These are phyloP conservation scores for Myriosclerotinia scirpicola DNA, from an alignment of 2,329 filamentous ascomycete genomes.

Conservation along the genomic window DNA sequence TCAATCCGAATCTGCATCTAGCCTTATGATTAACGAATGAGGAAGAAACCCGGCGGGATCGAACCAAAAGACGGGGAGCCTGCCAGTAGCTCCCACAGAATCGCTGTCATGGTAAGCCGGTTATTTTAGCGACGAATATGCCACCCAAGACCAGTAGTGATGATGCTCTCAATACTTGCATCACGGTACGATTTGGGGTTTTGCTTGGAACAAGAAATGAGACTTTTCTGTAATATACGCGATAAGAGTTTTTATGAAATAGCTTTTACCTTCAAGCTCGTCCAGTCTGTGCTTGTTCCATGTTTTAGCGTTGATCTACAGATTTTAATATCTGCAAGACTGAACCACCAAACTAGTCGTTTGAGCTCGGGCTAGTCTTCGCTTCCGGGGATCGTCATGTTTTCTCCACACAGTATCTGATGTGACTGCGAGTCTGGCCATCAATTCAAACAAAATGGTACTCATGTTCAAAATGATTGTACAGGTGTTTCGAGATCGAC, in stretches of 20 bases:
- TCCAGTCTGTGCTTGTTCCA: neutral
- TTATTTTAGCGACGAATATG: no score
- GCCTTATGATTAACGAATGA: no score
- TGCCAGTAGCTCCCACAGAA: no score
- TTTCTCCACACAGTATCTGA: neutral
- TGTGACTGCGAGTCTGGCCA: neutral
- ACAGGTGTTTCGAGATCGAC: neutral
- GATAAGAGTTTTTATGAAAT: neutral
- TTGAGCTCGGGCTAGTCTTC: neutral
- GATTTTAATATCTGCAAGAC: neutral
- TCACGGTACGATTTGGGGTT: no score
- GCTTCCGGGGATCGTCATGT: conserved; percentile 7
- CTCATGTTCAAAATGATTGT: neutral
- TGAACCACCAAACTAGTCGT: neutral
- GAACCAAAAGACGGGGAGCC: no score
- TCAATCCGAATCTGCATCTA: no score
- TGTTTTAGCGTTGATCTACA: neutral
- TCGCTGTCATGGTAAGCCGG: no score
- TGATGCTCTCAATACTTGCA: no score
- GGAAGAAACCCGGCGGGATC: no score
- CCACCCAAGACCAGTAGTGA: no score
- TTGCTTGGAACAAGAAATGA: no score
- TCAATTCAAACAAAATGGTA: neutral
- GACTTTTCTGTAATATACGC: no score
- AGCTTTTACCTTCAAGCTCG: neutral